These are phyloP conservation scores for Camillea tinctor DNA, from an alignment of 2,329 filamentous ascomycete species.

Conservation along the genomic window DNA sequence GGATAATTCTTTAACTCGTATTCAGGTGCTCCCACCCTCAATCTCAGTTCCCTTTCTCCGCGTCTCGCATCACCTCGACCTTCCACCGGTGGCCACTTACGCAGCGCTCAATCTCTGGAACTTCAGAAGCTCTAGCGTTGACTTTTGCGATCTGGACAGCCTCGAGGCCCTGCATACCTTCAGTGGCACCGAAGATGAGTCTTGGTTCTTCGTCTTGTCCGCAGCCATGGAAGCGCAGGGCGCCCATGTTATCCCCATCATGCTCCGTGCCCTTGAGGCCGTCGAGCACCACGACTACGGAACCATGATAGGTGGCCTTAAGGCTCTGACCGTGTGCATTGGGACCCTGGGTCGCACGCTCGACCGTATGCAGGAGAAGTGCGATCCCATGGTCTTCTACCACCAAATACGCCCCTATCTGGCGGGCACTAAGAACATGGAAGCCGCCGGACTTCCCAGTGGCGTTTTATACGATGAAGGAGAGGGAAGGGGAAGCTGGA, in stretches of 20 bases:
- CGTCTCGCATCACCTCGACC: slow-evolving; percentile 70
- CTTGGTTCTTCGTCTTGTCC: slow-evolving; percentile 91
- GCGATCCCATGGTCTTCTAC: slow-evolving; percentile 85
- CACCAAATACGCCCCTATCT: slow-evolving; percentile 84
- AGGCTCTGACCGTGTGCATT: slow-evolving; percentile 64
- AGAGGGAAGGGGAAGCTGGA: slow-evolving; percentile 63
- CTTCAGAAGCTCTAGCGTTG: slow-evolving; percentile 57
- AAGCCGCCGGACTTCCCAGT: slow-evolving; percentile 73
- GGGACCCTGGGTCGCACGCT: slow-evolving; percentile 67
- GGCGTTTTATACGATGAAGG: slow-evolving; percentile 84
- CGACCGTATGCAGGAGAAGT: slow-evolving; percentile 84
- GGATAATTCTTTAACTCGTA: slow-evolving; percentile 18
- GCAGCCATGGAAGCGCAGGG: slow-evolving; percentile 86
- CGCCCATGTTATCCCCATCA: slow-evolving; percentile 65
- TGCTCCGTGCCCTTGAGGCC: slow-evolving; percentile 74
- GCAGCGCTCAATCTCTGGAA: slow-evolving; percentile 89
- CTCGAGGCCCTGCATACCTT: slow-evolving; percentile 76
- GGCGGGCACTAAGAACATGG: slow-evolving; percentile 92
- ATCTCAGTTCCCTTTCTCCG: slow-evolving; percentile 75
- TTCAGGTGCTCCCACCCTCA: slow-evolving; percentile 65
- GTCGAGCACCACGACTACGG: slow-evolving; percentile 59
- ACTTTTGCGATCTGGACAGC: slow-evolving; percentile 66
- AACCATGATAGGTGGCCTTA: slow-evolving; percentile 62
- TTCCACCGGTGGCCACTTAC: slow-evolving; percentile 89
- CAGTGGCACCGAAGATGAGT: slow-evolving; percentile 84